These are phyloP conservation scores for Saccharomycopsis phalli DNA, from an alignment of 1,139 yeast genomes.

Conservation along the genomic window DNA sequence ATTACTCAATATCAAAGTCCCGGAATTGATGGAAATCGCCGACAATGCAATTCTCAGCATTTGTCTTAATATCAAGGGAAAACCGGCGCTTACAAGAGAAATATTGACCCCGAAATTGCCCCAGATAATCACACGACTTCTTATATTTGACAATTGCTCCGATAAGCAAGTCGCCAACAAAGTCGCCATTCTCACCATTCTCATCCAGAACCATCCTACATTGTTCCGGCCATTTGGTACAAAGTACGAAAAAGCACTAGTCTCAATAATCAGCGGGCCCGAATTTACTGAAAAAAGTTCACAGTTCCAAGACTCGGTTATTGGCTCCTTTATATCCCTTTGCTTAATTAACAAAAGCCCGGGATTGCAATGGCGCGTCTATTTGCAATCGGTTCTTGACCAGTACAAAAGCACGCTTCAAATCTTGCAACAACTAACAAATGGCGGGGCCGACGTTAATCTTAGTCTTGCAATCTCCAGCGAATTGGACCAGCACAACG, in stretches of 20 bases:
- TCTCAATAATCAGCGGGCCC: slow-evolving; percentile 29
- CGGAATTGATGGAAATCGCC: slow-evolving; percentile 21
- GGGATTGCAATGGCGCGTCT: slow-evolving; percentile 38
- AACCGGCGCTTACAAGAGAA: slow-evolving; percentile 79
- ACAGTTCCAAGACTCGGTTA: slow-evolving; percentile 26
- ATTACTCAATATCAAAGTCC: slow-evolving; percentile 41
- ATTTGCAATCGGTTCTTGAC: slow-evolving; percentile 29
- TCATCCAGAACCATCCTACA: slow-evolving; percentile 53
- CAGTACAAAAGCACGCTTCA: too few species aligned
- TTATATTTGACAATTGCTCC: slow-evolving; percentile 32
- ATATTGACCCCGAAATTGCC: slow-evolving; percentile 73
- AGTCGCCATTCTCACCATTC: slow-evolving; percentile 24
- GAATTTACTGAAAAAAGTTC: slow-evolving; percentile 8
- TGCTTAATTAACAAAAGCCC: slow-evolving; percentile 45
- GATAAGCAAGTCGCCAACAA: slow-evolving; percentile 32
- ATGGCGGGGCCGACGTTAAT: too few species aligned
- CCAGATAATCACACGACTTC: slow-evolving; percentile 45
- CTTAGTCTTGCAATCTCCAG: too few species aligned
- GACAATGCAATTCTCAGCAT: slow-evolving; percentile 30
- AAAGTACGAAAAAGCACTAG: slow-evolving; percentile 44
- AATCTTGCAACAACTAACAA: too few species aligned
- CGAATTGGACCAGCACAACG: too few species aligned
- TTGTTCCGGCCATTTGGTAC: slow-evolving; percentile 74
- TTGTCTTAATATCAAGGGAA: slow-evolving; percentile 59
- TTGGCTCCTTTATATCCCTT: slow-evolving; percentile 48